Conservation (phyloP, 169 alveolate species). For the Babesia ovis region DNA sequence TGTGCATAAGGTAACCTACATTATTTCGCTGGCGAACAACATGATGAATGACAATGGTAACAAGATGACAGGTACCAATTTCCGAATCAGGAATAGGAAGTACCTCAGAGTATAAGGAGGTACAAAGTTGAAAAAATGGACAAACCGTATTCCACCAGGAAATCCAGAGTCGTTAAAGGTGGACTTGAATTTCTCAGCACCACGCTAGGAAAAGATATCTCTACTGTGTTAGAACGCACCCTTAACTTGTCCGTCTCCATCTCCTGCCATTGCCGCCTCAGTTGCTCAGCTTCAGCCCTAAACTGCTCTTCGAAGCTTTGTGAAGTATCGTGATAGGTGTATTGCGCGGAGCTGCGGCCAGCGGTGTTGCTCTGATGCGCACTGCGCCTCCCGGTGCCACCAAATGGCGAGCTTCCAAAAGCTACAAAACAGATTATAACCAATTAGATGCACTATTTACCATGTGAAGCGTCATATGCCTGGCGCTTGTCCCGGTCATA, state of each 20-base stretch:
- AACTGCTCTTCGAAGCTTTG: conserved; percentile 65
- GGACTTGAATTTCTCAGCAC: conserved; percentile 29
- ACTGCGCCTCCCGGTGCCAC: conserved; percentile 4
- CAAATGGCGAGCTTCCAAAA: conserved; percentile 30
- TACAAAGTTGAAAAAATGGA: conserved; percentile 4
- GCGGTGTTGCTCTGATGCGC: conserved; percentile 5
- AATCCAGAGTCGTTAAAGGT: not conserved
- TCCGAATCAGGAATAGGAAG: conserved; percentile 38
- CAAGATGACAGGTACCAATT: conserved; percentile 47
- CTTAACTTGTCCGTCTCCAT: conserved; percentile 63
- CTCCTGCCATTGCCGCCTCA: conserved; percentile 68
- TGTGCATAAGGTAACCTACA: conserved; percentile 33
- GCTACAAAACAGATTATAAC: conserved; percentile 1
- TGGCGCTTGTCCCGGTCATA: conserved; percentile 77
- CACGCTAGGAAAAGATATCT: conserved; percentile 26
- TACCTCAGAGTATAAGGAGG: conserved; percentile 31
- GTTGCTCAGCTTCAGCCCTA: conserved; percentile 67
- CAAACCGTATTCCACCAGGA: conserved; percentile 5
- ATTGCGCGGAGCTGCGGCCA: conserved; percentile 30
- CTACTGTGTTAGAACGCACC: conserved; percentile 2
- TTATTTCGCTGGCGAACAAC: conserved; percentile 34
- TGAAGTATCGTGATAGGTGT: conserved; percentile 37
- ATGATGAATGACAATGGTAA: conserved; percentile 48
- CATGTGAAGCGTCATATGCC: conserved; percentile 49
- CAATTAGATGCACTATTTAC: conserved; percentile 1